phyloP scores from a whole-genome alignment of 495 filamentous ascomycete species.

The Neurospora hispaniola region DNA sequence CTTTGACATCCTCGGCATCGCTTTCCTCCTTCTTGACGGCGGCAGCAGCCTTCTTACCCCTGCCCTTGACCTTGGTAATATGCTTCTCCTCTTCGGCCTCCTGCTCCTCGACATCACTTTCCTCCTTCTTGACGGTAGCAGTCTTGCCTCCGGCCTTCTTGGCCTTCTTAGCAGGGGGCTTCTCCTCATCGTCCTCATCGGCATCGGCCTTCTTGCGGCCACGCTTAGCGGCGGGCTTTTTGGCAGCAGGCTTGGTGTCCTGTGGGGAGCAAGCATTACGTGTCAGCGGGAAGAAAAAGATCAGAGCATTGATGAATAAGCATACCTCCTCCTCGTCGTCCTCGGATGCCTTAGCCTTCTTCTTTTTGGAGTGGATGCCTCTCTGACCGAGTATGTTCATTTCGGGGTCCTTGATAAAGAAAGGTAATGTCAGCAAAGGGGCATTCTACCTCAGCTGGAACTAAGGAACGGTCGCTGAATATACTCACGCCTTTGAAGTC shows the following conservation, averaged over 20 bases:
- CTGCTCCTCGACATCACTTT: slow-evolving; percentile 2
- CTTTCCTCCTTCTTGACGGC: slow-evolving; percentile 4
- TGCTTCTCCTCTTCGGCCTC: slow-evolving; percentile 7
- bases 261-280: background rate
- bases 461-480: slow-evolving; percentile 1
- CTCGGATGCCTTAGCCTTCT: slow-evolving; percentile 19
- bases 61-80: slow-evolving; percentile 15
- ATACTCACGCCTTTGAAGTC: slow-evolving; percentile 68
- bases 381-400: slow-evolving; percentile 54
- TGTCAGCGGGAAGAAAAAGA: background rate
- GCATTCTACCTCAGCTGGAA: background rate
- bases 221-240: slow-evolving; percentile 27
- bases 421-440: slow-evolving; percentile 3
- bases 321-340: slow-evolving; percentile 20
- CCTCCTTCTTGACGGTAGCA: slow-evolving; percentile 10
- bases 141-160: slow-evolving; percentile 12
- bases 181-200: slow-evolving; percentile 19
- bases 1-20: slow-evolving; percentile 14
- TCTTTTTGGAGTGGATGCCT: slow-evolving; percentile 47
- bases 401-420: slow-evolving; percentile 46
- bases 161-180: slow-evolving; percentile 15
- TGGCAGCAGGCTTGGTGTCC: slow-evolving; percentile 18
- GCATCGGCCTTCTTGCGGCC: slow-evolving; percentile 24
- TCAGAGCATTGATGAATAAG: background rate
- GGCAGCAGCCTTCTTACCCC: slow-evolving; percentile 10